Evolutionary conservation across 192 early-diverging fungal species (phyloP).

Genomic region (Pilaira anomala): DNA sequence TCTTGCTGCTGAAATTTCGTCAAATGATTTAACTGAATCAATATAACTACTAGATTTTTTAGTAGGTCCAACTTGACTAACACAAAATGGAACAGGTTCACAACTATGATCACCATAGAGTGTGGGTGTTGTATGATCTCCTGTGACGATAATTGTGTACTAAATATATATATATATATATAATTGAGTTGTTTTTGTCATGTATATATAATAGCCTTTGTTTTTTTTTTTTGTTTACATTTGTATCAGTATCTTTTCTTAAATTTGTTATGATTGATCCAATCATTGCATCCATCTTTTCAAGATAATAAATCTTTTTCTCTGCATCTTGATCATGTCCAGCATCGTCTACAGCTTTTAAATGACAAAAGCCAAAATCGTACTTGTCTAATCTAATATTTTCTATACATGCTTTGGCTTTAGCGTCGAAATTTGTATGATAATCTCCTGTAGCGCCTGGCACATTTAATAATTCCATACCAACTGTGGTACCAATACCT

Average conservation of each 20-base stretch:
- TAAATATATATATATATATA: not conserved
- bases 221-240: constrained; percentile 4
- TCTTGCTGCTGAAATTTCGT: constrained; percentile 17
- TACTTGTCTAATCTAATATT: constrained; percentile 4
- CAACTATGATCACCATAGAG: constrained; percentile 35
- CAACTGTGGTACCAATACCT: constrained; percentile 32
- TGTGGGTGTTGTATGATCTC: constrained; percentile 37
- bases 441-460: constrained; percentile 36
- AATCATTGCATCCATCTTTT: constrained; percentile 20
- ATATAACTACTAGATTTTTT: not conserved
- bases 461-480: constrained; percentile 32
- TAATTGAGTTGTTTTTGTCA: not conserved
- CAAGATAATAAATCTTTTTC: constrained; percentile 10
- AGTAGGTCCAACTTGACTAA: constrained; percentile 1
- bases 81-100: constrained; percentile 34
- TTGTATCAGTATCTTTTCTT: not conserved
- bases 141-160: constrained; percentile 30
- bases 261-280: not conserved
- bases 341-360: constrained; percentile 39
- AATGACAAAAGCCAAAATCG: constrained; percentile 37
- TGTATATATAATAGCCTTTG: not conserved
- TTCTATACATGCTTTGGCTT: constrained; percentile 19
- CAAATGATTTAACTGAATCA: constrained; percentile 18
- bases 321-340: constrained; percentile 29
- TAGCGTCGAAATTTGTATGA: constrained; percentile 25